Base-by-base conservation (phyloP, 2,329 filamentous ascomycete genomes). In the Penicillium sumatraense region DNA sequence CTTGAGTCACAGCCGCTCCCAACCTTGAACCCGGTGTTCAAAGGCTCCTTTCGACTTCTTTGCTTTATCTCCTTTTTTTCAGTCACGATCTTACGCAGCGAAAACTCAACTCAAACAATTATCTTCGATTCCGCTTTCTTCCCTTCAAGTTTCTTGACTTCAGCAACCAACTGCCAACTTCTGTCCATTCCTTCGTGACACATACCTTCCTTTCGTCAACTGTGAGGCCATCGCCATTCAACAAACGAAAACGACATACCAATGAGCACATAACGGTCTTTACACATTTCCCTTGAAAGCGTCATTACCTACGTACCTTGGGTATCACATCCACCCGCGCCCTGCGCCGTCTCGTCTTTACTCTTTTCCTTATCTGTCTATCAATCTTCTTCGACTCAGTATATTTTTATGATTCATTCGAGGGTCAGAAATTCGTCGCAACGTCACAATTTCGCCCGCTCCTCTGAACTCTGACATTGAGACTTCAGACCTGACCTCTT, bases 41-140 rank as follows among this genome's bases (percentile, higher is more conserved):
- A 64, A 71, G 70, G 71, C 60, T 66, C 46, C 31, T 55, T 56
- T 60, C 56, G 44, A 65, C 58, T 63, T 46, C 58, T 56, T 50
- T 46, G 64, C 60, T 68, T 54, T 57, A 61, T 62, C 64, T 61
- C 16, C 26, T 38, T 53, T 38, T 53, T 54, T 65, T 33, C 53
- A 57, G 53, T 75, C 66, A 75, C 72, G 72, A 75, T 73, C 64
- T 74, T 64, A 75, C 72, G 72, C 71, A 75, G 72, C 72, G 72
- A 63, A 70, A 57, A 60, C 58, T 64, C 58, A 50, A 62, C 54
- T 59, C 41, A 21, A 27, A 44, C 14, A 26, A 27, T 44, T 38
- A 47, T 42, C 47, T 55, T 35, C 48, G 20, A 31, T 53, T 54
- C 57, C 53, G 36, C 51, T 45, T 58, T 47, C 36, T 46, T 21